A percentile compares a stretch with the other conserved stretches of the same genome.
phyloP scores from a whole-genome alignment of 106 monocot species.

The Agapanthus africanus region DNA sequence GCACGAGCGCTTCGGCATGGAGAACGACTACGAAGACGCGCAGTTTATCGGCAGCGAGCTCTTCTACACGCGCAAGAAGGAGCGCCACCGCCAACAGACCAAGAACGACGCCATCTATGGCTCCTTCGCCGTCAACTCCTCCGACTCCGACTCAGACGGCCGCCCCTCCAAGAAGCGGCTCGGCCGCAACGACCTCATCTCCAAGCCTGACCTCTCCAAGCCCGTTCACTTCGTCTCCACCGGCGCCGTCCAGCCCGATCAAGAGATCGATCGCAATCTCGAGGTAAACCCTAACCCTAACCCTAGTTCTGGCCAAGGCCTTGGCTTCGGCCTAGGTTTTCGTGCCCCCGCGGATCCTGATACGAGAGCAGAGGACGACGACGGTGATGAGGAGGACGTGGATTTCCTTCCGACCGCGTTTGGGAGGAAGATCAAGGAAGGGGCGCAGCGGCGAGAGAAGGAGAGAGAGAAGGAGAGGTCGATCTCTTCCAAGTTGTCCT shows the following conservation, averaged over 20 bases:
- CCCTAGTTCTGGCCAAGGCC: conserved; percentile 10
- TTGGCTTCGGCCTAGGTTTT: conserved; percentile 34
- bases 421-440: conserved; percentile 59
- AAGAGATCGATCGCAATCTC: conserved; percentile 22
- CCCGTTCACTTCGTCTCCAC: conserved; percentile 82
- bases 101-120: conserved; percentile 57
- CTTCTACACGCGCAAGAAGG: conserved; percentile 38
- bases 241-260: conserved; percentile 47
- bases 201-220: conserved; percentile 55
- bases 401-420: conserved; percentile 59
- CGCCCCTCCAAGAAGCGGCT: conserved; percentile 27
- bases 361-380: conserved; percentile 11
- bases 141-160: conserved; percentile 31
- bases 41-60: conserved; percentile 50
- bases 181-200: conserved; percentile 23
- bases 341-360: conserved; percentile 4
- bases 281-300: conserved; percentile 2
- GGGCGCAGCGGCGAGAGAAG: conserved; percentile 33
- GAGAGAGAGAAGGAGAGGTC: conserved; percentile 9
- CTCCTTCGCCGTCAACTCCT: conserved; percentile 34
- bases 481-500: no score
- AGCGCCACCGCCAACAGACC: conserved; percentile 36
- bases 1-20: conserved; percentile 52
- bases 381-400: conserved; percentile 22
- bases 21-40: conserved; percentile 54